Base-by-base conservation (phyloP, 768 basidiomycete genomes). In the Gymnopilus dilepis region DNA sequence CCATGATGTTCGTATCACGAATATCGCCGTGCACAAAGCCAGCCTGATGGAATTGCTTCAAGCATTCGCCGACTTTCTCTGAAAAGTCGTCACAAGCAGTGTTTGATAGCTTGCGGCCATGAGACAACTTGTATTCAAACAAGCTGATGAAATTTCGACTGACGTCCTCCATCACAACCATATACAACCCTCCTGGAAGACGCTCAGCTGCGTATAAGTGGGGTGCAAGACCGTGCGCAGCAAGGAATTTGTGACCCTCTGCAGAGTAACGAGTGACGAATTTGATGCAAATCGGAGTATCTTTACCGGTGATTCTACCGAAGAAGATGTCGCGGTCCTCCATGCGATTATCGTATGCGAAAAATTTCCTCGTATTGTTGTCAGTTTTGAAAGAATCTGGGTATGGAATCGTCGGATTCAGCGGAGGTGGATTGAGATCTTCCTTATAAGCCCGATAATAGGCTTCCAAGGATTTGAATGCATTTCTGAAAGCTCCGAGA, bases 11-110 rank as follows among this genome's bases (percentile, higher is more conserved):
- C 13, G 58, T 56, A 38, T 65, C 42, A 26, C 70, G 71, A 60
- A 76, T 43, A 63, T 77, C 72, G 8, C 77, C 73, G 59, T 75
- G 76, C 26, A 75, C 77, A 56, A 59, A 70, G 22, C 71, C 66
- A 31, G 31, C 56, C 30, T 65, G 53, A 65, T 75, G 74, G 31
- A 75, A 51, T 22, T 53, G 34, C 13, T 21, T 11, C 41, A 69
- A 56, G 56, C 37, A 45, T 19, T 42, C 28, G 28, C 52, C 28
- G 17, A 28, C 58, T 34, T 26, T 56, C 56, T 50, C 56, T 28
- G 28, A 51, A 51, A 30, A 17, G 19, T n/a, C 15, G 9, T 21
- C 6, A 4, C n/a, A n/a, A n/a, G n/a, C n/a, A n/a, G n/a, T n/a
- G n/a, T n/a, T n/a, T n/a, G n/a, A n/a, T n/a, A n/a, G n/a, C n/a